Percentiles rank a stretch among this genome's conserved stretches.
Conservation (phyloP, 352 stramenopile species). For the Pythium plurisporium region DNA sequence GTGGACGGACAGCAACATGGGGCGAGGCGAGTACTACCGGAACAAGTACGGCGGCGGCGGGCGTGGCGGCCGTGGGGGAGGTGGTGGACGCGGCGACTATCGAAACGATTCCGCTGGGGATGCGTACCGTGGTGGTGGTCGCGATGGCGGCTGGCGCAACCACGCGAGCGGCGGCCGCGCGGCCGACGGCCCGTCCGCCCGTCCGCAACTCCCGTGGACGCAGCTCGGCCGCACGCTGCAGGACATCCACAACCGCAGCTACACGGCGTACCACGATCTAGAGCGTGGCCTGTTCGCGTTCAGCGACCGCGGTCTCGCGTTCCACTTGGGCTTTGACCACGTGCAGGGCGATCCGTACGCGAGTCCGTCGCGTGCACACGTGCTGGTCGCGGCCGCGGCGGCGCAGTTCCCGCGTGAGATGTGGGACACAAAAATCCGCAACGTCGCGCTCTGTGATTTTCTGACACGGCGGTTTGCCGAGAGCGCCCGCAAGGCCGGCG, state of each 20-base stretch:
- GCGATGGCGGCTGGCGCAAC: slow-evolving; percentile 11
- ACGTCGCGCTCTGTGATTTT: slow-evolving; percentile 89
- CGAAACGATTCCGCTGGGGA: not conserved
- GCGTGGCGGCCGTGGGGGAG: slow-evolving; percentile 19
- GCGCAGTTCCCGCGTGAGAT: slow-evolving; percentile 84
- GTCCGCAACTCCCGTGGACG: slow-evolving; percentile 34
- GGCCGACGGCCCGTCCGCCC: not conserved
- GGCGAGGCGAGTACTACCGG: slow-evolving; percentile 85
- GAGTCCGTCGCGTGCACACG: slow-evolving; percentile 90
- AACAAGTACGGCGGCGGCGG: slow-evolving; percentile 83
- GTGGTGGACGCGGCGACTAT: not conserved
- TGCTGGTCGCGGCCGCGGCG: slow-evolving; percentile 66
- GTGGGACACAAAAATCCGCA: slow-evolving; percentile 68
- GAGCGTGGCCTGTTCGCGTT: slow-evolving; percentile 45
- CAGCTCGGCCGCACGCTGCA: slow-evolving; percentile 44
- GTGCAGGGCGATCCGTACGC: slow-evolving; percentile 96
- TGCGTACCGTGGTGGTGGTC: slow-evolving; percentile 1
- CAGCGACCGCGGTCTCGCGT: slow-evolving; percentile 30
- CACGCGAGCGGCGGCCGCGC: slow-evolving; percentile 4
- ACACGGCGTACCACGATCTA: slow-evolving; percentile 80
- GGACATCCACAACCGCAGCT: slow-evolving; percentile 73
- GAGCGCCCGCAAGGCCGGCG: slow-evolving; percentile 45
- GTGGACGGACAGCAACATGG: slow-evolving; percentile 42
- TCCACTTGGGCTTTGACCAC: slow-evolving; percentile 89
- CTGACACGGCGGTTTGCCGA: slow-evolving; percentile 83